phyloP scores from a whole-genome alignment of 2,329 filamentous ascomycete genomes.

The Aspergillus ibericus region DNA sequence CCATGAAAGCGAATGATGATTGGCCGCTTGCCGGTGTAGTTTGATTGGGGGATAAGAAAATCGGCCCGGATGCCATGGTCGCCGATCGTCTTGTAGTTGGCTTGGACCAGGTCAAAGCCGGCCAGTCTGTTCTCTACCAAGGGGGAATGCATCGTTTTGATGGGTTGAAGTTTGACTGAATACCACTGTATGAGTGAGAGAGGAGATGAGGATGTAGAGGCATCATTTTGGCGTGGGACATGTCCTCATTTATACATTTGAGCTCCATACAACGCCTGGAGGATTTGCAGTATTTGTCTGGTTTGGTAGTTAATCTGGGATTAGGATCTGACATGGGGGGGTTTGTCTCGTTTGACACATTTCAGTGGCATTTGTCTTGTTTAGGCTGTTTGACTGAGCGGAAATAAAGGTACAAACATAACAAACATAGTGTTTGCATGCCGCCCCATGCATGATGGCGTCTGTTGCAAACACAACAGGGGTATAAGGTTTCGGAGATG shows the following conservation, averaged over 20 bases:
- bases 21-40: conserved; percentile 37
- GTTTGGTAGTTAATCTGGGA: neutral
- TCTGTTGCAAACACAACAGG: too few relatives aligned
- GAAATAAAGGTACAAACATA: neutral
- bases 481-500: neutral
- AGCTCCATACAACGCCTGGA: neutral
- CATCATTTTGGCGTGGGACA: neutral
- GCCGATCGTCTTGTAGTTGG: conserved; percentile 44
- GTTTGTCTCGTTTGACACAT: too few relatives aligned
- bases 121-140: conserved; percentile 22
- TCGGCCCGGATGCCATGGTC: conserved; percentile 36
- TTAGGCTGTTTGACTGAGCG: neutral
- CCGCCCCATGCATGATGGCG: too few relatives aligned
- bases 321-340: too few relatives aligned
- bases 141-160: neutral
- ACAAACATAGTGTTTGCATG: neutral
- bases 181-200: neutral
- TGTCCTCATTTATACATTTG: neutral
- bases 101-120: conserved; percentile 41
- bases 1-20: conserved; percentile 48
- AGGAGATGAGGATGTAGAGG: neutral
- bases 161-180: neutral
- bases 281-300: neutral
- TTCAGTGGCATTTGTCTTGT: neutral
- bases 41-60: conserved; percentile 41